These are phyloP conservation scores for Apiospora sp. DNA, from an alignment of 2,329 filamentous ascomycete species.

Conservation along the genomic window DNA sequence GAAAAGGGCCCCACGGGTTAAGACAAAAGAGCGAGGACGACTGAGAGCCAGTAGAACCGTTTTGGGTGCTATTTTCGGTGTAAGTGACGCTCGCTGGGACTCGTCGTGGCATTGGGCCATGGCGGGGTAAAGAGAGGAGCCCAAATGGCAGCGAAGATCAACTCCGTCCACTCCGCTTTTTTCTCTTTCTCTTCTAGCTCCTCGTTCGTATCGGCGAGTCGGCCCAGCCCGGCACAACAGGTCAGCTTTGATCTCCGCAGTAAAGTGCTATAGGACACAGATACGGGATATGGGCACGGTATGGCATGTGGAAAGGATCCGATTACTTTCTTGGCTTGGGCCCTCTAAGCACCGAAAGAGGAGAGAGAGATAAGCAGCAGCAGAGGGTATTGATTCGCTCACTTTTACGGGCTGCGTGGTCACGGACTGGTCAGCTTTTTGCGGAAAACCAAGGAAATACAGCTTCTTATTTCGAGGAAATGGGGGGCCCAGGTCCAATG, in stretches of 20 bases:
- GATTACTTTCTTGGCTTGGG: neutral
- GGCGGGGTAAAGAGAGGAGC: neutral
- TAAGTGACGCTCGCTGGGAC: neutral
- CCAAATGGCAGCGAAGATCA: neutral
- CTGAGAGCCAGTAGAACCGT: neutral
- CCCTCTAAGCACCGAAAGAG: neutral
- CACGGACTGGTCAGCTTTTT: neutral
- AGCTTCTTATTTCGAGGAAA: neutral
- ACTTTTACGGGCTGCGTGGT: neutral
- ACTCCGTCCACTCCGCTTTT: constrained; percentile 12
- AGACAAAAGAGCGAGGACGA: neutral
- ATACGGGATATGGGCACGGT: neutral
- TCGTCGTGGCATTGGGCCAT: neutral
- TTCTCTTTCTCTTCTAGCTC: neutral
- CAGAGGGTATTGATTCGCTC: neutral
- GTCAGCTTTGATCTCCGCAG: neutral
- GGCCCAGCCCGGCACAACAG: neutral
- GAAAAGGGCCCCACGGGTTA: neutral
- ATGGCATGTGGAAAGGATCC: neutral
- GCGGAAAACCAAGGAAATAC: constrained; percentile 10
- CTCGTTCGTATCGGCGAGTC: neutral
- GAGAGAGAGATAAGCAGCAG: neutral
- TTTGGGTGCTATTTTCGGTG: neutral
- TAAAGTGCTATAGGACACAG: neutral
- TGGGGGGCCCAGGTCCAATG: neutral